Conservation (phyloP, 148 eudicot species). For the Rhododendron griersonianum region DNA sequence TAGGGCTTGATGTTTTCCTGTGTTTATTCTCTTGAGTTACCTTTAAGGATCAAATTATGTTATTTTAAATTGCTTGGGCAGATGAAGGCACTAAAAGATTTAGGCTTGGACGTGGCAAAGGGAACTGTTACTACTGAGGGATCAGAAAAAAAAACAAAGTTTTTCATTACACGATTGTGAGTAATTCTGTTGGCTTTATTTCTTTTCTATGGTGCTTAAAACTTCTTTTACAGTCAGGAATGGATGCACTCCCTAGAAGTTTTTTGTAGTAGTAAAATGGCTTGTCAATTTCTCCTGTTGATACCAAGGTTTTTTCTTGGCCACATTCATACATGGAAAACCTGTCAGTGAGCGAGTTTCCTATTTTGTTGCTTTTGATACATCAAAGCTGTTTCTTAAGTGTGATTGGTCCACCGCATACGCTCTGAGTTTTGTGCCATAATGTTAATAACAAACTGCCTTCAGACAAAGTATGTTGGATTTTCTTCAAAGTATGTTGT, state of each 20-base stretch:
- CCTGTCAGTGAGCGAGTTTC: not conserved
- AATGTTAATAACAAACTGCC: not conserved
- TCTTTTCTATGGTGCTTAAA: not conserved
- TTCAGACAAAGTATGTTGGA: not conserved
- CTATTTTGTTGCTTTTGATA: not conserved
- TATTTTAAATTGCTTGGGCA: conserved; percentile 32
- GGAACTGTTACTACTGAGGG: conserved; percentile 86
- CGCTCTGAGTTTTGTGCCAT: not conserved
- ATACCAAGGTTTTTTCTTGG: conserved; percentile 1
- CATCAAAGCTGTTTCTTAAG: not conserved
- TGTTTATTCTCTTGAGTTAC: not conserved
- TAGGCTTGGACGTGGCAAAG: conserved; percentile 86
- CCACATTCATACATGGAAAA: not conserved
- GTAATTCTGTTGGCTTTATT: conserved; percentile 16
- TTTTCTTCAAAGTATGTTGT: not conserved
- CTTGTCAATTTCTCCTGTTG: not conserved
- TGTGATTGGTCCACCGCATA: not conserved
- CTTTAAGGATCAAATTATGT: not conserved
- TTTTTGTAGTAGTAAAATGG: not conserved
- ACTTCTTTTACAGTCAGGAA: not conserved
- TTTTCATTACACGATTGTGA: conserved; percentile 66
- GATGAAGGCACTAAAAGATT: conserved; percentile 90
- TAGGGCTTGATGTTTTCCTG: not conserved
- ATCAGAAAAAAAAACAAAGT: conserved; percentile 64
- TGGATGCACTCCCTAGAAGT: not conserved